Evolutionary conservation across 345 rosid genomes (phyloP), one percentile per base, ranked within the genome.

Genomic region (Arabis hirsuta): DNA sequence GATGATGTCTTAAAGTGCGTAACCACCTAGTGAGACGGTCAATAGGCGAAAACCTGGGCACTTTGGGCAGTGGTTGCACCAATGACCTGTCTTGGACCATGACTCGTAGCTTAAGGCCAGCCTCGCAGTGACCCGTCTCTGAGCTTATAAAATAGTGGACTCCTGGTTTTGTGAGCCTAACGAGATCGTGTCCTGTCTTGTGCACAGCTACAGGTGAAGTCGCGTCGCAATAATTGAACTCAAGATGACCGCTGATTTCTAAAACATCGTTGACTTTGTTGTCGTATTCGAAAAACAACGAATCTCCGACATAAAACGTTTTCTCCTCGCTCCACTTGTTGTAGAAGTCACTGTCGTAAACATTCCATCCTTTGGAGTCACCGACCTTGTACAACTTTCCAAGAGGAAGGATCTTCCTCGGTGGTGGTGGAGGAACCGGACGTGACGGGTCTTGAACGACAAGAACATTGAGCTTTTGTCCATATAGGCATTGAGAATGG

Each of bases 121-220:
- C 52, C 2, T n/a, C 8, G 6, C 67, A 62, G 1, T 45, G 54
- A 26, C 41, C 67, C 0, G 22, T 1, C 12, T 14, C 10, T 1
- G 67, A 62, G 41, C 41, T 45, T 2, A 62, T 62, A 53, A 62
- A 62, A 26, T 62, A 62, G 5, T 14, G 67, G 11, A 62, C 24
- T 62, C 67, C 54, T 12, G 67, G 67, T 45, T 62, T 4, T 0
- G 65, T 61, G 22, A 61, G 65, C 22, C 1, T 45, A 19, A 62
- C 9, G 1, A 44, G 51, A 61, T 43, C 65, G 22, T 13, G 9
- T 4, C 67, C 42, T 1, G 67, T 27, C 10, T 62, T 45, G 42
- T 61, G 52, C 16, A 48, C 56, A 7, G 44, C 45, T 1, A 64
- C 16, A 2, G 32, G 69, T 16, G 56, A 31, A 12, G 46, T 19